Evolutionary conservation across 2,329 filamentous ascomycete species (phyloP), one percentile per base, ranked within the genome.

Genomic region (Aspergillus sergii): DNA sequence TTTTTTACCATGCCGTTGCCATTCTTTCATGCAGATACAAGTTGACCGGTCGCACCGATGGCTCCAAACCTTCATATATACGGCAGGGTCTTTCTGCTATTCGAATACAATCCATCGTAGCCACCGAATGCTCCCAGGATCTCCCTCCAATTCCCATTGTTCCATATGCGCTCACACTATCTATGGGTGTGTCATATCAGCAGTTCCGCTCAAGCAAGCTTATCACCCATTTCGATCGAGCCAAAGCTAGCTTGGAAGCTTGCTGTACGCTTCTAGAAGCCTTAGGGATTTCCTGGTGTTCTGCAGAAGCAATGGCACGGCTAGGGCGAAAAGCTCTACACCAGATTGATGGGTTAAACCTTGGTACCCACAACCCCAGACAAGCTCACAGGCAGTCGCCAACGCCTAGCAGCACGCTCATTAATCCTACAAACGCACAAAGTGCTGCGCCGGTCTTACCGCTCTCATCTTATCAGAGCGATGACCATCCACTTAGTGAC

Each of bases 1-100:
- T 87, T 2, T 86, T 83, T 71, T 86, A 87, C 63, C 83, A 87
- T 68, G 81, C 83, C 26, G 83, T 86, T 58, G 84, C 83, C 41
- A 86, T 88, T 68, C 76, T 86, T 2, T 86, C 85, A 3, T 84
- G 85, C 71, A 83, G 85, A 48, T 82, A 83, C 46, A 71, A 69
- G 51, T 45, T 67, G 23, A 64, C 66, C n/a, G 69, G 75, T 45
- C 60, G 57, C 36, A 80, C 77, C 16, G 81, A 84, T 50, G 79
- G 80, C 39, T 81, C 80, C 3, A 83, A 81, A 6, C 75, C 82
- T 5, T 86, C 84, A 1, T 83, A 83, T 55, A 79, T 84, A 19
- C 83, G 85, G 16, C 85, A 86, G 69, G 83, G 81, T 36, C 79
- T 86, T 5, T 84, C 84, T 21, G 83, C 85, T n/a, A 80, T 84